Percentiles rank a stretch among this genome's conserved stretches.
phyloP scores from a whole-genome alignment of 768 basidiomycete genomes.

The Mycena rosella region DNA sequence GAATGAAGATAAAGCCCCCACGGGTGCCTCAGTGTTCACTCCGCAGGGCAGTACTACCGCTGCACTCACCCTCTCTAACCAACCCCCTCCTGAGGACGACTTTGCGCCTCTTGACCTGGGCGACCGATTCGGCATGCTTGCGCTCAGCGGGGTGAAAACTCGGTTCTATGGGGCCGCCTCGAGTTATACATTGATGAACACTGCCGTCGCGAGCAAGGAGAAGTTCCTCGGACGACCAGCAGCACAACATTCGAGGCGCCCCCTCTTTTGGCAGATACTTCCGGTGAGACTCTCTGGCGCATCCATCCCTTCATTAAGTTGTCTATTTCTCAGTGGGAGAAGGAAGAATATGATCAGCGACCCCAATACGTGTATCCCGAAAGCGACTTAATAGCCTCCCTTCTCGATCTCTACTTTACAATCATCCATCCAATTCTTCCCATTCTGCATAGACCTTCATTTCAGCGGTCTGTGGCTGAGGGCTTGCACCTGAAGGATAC shows the following conservation, averaged over 20 bases:
- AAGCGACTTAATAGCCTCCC: constrained; percentile 50
- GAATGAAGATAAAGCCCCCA: background rate
- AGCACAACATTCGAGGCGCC: background rate
- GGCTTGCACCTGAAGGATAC: constrained; percentile 54
- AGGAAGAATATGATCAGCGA: constrained; percentile 7
- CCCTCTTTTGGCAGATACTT: constrained; percentile 6
- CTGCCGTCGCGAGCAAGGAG: constrained; percentile 26
- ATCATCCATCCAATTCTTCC: constrained; percentile 57
- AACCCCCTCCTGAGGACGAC: background rate
- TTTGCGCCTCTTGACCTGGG: constrained; percentile 11
- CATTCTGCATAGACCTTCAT: constrained; percentile 49
- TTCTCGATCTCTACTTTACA: constrained; percentile 65
- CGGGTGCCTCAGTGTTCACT: constrained; percentile 19
- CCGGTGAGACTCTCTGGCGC: constrained; percentile 8
- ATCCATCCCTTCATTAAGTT: background rate
- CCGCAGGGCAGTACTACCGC: constrained; percentile 7
- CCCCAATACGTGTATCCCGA: constrained; percentile 46
- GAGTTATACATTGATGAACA: constrained; percentile 24
- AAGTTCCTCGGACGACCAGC: constrained; percentile 26
- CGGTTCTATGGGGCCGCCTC: background rate
- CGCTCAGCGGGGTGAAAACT: constrained; percentile 23
- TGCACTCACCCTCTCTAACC: background rate
- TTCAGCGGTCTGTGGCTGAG: constrained; percentile 30
- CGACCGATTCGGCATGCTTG: constrained; percentile 7
- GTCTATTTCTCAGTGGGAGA: constrained; percentile 28